These are phyloP conservation scores for Cystofilobasidium ferigula DNA, from an alignment of 768 basidiomycete genomes.

Conservation along the genomic window DNA sequence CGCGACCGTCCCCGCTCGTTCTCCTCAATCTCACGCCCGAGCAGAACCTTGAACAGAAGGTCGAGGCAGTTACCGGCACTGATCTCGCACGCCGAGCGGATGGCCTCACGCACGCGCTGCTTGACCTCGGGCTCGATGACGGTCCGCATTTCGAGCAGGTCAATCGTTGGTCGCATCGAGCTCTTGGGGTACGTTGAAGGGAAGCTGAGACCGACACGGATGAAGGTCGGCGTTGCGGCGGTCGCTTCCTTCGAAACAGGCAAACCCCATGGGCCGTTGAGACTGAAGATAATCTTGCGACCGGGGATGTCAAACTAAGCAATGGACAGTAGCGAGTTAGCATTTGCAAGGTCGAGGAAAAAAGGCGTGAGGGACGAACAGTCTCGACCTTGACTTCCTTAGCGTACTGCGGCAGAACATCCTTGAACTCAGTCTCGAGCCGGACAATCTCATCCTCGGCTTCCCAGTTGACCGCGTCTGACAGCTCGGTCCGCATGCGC, in stretches of 20 bases:
- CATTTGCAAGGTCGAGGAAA: neutral
- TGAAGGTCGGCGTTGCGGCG: constrained; percentile 63
- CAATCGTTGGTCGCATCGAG: constrained; percentile 58
- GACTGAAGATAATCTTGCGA: constrained; percentile 69
- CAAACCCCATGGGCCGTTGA: constrained; percentile 72
- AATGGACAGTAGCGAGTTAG: neutral
- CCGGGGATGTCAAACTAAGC: constrained; percentile 40
- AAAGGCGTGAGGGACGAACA: neutral
- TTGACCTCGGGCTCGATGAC: constrained; percentile 66
- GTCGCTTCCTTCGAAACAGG: constrained; percentile 38
- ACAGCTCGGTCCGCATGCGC: neutral
- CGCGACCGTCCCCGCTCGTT: constrained; percentile 28
- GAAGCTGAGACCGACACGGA: constrained; percentile 80
- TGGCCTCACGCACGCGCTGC: constrained; percentile 46
- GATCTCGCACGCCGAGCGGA: constrained; percentile 1
- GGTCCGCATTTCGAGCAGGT: constrained; percentile 63
- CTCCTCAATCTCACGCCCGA: constrained; percentile 45
- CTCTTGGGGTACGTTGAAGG: constrained; percentile 56
- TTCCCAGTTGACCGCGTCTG: constrained; percentile 2
- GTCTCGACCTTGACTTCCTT: constrained; percentile 15
- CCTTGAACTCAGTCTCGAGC: constrained; percentile 3
- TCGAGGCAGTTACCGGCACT: constrained; percentile 44
- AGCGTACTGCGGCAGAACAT: neutral
- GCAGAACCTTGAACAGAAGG: constrained; percentile 50
- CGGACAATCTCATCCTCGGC: constrained; percentile 1